Base-by-base conservation (phyloP, 129 eudicot species). In the Centrapalus pauciflorus region DNA sequence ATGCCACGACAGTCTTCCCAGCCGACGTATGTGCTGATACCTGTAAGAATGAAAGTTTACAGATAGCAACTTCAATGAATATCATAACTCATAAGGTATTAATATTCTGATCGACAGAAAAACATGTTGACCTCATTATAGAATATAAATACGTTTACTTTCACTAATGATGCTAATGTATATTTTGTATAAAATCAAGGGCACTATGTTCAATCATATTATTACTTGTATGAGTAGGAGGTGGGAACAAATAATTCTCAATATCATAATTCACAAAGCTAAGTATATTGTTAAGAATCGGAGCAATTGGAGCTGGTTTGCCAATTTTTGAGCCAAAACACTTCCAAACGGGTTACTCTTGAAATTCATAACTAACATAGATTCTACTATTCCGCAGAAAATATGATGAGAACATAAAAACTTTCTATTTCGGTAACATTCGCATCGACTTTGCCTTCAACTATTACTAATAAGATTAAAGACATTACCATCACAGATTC, bases 1-100 rank as follows among this genome's bases (percentile, higher is more conserved):
- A 76, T 19, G 97, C 97, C 61, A 94, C 99, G 16, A 94, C 97
- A 50, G 99, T 94, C 76, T 94, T 94, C 70, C 99, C 99, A 24
- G 99, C 99, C 59, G 97, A 89, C n/a, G 96, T 94, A 70, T 94
- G 99, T 23, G 97, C 99, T 29, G 99, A 94, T 45, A 94, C 99
- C 99, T 94, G 69, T 11, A 58, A 60, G 41, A 5, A 45, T 16
- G 13, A 48, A 35, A 2, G 46, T 25, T 21, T 4, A 70, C 4
- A 26, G 34, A 35, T 20, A 46, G 30, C 23, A 67, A 16, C 21
- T 40, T 28, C 23, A 51, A 62, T 25, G 34, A 4, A 32, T 14
- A 28, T 41, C 58, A 57, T 35, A 27, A n/a, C n/a, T n/a, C 21
- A 34, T 4, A 34, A 50, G 20, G 19, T 10, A n/a, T 32, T 19